Evolutionary conservation across 441 rosid genomes (phyloP), one percentile per base, ranked within the genome.

Genomic region (Populus hybrid): DNA sequence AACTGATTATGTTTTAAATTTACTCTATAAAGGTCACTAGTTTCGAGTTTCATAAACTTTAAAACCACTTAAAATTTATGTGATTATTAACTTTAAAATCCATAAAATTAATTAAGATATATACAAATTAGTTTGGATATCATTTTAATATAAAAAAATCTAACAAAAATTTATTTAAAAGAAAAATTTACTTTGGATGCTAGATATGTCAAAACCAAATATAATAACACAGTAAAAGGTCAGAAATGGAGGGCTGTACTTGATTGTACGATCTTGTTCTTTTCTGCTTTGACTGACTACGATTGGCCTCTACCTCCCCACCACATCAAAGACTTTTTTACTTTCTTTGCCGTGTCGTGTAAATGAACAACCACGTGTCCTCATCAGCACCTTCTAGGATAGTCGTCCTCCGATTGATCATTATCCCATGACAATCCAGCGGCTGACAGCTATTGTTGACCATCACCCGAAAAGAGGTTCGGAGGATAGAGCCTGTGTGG

Each of bases 1-100:
- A 28, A 28, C 0, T 28, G 30, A 3, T 28, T 1, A 28, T 3
- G 4, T 28, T 28, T 0, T 28, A 28, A 3, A 28, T 2, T 28
- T 28, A 3, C 0, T 28, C 2, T 3, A 2, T 28, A 2, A 0
- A 28, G 3, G 0, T 30, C 0, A 30, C 0, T 0, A 5, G 0
- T 30, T 30, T 30, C 2, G 32, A 30, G 4, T 30, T 30, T 3
- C 0, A 30, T 3, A 30, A 30, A 30, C 4, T 0, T 30, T 3
- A 30, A 30, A 30, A 30, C 0, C 4, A 30, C 0, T 30, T 30
- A 0, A 30, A 3, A 30, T 3, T 30, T 30, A 30, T 3, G 3
- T 30, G 0, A 3, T 30, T 28, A 3, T 28, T 28, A 28, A 2
- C 2, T 28, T 28, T 3, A 28, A 3, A 28, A 28, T 28, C 0